Evolutionary conservation across 1,284 basidiomycete species (phyloP), one percentile per base, ranked within the genome.

Genomic region (Termitomyces sp.): DNA sequence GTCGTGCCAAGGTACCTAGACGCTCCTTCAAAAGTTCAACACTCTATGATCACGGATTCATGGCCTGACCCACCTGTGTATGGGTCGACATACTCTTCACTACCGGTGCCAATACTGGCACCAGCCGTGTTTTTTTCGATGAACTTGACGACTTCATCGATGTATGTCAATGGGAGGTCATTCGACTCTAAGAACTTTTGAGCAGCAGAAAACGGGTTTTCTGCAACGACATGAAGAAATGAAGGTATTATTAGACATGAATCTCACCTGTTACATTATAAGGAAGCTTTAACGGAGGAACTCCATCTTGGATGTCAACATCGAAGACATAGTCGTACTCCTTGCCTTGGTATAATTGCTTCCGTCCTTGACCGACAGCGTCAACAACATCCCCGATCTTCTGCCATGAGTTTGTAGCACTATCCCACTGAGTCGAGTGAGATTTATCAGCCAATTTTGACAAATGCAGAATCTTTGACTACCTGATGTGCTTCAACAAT

Each of bases 301-400:
- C 85, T 6, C 94, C 96, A 61, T 98, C 96, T 60, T 92, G 81
- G 28, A 98, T 89, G 66, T 98, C 96, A 17, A 99, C 95, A 65
- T 98, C 95, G 65, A 99, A 99, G 7, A 99, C 96, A 65, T 98
- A 96, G 73, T 99, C 97, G 67, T 95, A 99, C 72, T 98, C 96
- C 67, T 88, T 88, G 30, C 97, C 97, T 62, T 92, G 72, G 68
- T 90, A 89, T 5, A 96, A 78, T 69, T 96, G 92, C 71, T 93
- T 98, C 57, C 90, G 80, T 7, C 84, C 83, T 44, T 87, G 84
- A 8, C 94, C 92, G 44, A 97, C 90, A 15, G 93, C 93, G 65
- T 96, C 96, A 2, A 97, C 93, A 3, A 99, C 95, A 61, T 96
- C 90, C 12, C 97, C 97, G 39, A 99, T 85, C 70, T 96, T 97